Percentiles rank a stretch among this genome's conserved stretches.
phyloP scores from a whole-genome alignment of 2,329 filamentous ascomycete genomes.

The Colletotrichum costaricense region DNA sequence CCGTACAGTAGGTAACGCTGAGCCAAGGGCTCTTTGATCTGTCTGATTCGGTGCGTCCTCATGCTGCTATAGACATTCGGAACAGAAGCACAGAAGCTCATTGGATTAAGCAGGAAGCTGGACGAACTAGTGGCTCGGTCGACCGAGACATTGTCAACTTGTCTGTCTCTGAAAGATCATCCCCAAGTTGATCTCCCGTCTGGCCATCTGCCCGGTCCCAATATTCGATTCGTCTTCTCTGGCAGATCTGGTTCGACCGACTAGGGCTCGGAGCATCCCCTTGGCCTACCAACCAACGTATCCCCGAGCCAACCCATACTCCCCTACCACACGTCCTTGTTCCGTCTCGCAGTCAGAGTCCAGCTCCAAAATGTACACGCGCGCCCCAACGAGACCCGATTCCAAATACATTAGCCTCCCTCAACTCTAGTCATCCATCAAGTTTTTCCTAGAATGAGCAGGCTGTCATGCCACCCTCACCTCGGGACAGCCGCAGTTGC shows the following conservation, averaged over 20 bases:
- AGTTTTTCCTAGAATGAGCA: background rate
- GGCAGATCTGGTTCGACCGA: background rate
- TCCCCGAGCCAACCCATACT: background rate
- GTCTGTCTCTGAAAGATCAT: background rate
- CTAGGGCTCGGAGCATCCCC: background rate
- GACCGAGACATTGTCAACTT: conserved; percentile 28
- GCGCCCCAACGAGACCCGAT: background rate
- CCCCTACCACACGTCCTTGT: background rate
- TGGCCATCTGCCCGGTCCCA: background rate
- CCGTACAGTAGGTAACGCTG: background rate
- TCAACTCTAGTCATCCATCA: background rate
- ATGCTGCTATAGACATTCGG: background rate
- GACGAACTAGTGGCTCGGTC: conserved; percentile 12
- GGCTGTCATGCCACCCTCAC: background rate
- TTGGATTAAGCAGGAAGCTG: conserved; percentile 1
- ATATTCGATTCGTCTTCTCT: background rate
- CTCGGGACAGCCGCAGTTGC: background rate
- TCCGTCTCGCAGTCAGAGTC: background rate
- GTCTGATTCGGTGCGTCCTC: background rate
- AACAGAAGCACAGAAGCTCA: background rate
- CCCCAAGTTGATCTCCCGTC: conserved; percentile 4
- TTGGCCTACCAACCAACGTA: background rate
- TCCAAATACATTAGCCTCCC: conserved; percentile 17
- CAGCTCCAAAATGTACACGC: background rate
- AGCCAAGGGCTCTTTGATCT: background rate